A percentile compares a stretch with the other conserved stretches of the same genome.
Evolutionary conservation across 2,329 filamentous ascomycete species (phyloP).

Genomic region (Chlorencoelia australis): DNA sequence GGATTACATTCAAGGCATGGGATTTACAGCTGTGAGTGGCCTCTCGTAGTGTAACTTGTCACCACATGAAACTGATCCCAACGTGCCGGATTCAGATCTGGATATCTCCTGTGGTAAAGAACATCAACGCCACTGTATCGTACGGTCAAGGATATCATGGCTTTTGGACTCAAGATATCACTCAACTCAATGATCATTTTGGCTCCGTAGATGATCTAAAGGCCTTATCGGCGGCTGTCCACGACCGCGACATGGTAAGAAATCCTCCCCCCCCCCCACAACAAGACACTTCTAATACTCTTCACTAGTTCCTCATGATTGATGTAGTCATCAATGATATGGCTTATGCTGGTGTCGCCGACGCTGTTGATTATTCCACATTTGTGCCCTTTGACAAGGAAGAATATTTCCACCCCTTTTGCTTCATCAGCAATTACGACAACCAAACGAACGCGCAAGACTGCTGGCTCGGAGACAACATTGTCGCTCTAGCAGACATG

Average conservation of each 20-base stretch:
- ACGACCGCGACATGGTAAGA: conserved; percentile 38
- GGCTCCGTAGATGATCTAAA: conserved; percentile 50
- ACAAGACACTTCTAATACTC: neutral
- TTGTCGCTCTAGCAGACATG: conserved; percentile 35
- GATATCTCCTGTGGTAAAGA: conserved; percentile 34
- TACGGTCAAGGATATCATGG: conserved; percentile 34
- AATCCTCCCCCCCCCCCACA: neutral
- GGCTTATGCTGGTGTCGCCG: conserved; percentile 17
- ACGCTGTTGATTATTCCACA: conserved; percentile 9
- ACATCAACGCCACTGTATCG: conserved; percentile 28
- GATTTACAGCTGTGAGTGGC: conserved; percentile 22
- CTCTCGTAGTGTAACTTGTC: neutral
- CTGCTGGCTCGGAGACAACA: conserved; percentile 24
- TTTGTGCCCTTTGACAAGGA: conserved; percentile 14
- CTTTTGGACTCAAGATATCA: conserved; percentile 36
- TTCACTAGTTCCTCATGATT: conserved; percentile 32
- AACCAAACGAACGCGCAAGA: conserved; percentile 25
- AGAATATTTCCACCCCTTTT: conserved; percentile 12
- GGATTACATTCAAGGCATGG: conserved; percentile 37
- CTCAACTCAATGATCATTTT: conserved; percentile 45
- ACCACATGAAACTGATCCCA: neutral
- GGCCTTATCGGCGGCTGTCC: conserved; percentile 43
- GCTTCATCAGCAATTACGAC: conserved; percentile 26
- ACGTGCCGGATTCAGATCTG: conserved; percentile 22
- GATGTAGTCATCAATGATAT: conserved; percentile 40